Evolutionary conservation across 179 eudicot genomes (phyloP), one percentile per base, ranked within the genome.

Genomic region (Silene coronaria): DNA sequence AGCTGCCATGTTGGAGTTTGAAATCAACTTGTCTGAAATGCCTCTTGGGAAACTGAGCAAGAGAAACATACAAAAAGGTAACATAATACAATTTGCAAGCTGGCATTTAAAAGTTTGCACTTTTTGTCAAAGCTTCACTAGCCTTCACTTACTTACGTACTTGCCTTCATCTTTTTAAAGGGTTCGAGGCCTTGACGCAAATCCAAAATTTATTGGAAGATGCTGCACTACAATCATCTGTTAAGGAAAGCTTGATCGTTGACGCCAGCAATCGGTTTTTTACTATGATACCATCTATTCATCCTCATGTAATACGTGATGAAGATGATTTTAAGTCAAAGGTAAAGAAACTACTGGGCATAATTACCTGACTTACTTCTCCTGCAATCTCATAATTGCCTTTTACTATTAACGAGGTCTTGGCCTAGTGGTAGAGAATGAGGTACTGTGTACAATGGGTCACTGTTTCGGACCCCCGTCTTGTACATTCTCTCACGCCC

Each of bases 1-100:
- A 79, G 92, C 92, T 85, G 99, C 99, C 4, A 93, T 93, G 98
- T 84, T 91, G 98, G 99, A 96, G 77, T 96, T 96, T 75, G 90
- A 96, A 77, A 96, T 96, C 81, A 96, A 96, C 82, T 80, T 96
- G 97, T 85, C 97, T 34, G 96, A 96, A 80, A 96, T 96, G 99
- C 99, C 99, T 16, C 93, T 93, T 59, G 98, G 99, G 55, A 96
- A 96, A 80, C 88, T 96, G 62, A 96, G 99, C 90, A 93, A 88
- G 85, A 88, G 83, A 70, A 96, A 93, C 80, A 96, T 96, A 73
- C 96, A 96, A 75, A 85, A 90, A 87, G 98, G 98, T 96, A 79
- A 26, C 1, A 23, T 46, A 21, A 59, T 26, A 28, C 12, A 30
- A 57, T 64, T 22, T 45, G 21, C 61, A 70, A 27, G 19, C 5